A percentile compares a stretch with the other conserved stretches of the same genome.
Evolutionary conservation across 2,329 filamentous ascomycete species (phyloP).

Genomic region (Myriosclerotinia curreyana): DNA sequence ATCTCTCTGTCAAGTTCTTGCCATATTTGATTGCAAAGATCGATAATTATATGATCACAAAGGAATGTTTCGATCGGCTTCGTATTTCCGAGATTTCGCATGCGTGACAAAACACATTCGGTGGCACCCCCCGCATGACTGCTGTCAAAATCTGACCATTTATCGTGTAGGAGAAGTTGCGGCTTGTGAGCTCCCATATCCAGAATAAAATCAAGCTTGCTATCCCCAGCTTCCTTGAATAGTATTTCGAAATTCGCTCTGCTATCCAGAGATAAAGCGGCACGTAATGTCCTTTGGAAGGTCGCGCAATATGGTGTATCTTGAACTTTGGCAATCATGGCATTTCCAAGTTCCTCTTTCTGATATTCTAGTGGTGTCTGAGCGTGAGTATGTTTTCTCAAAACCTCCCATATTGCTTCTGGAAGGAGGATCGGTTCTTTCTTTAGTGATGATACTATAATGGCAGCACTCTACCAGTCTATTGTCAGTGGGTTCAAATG

Average conservation of each 20-base stretch:
- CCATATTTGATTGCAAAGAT: conserved; percentile 19
- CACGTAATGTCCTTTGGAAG: conserved; percentile 26
- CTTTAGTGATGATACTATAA: conserved; percentile 25
- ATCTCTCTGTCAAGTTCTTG: conserved; percentile 1
- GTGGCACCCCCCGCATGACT: no score
- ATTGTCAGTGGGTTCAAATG: neutral
- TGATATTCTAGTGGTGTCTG: conserved; percentile 22
- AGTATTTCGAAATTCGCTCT: conserved; percentile 26
- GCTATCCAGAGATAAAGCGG: conserved; percentile 28
- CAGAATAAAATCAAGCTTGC: conserved; percentile 28
- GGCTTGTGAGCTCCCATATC: neutral
- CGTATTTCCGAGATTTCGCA: neutral
- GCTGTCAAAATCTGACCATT: conserved; percentile 30
- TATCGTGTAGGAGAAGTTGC: conserved; percentile 31
- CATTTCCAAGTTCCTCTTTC: conserved; percentile 21
- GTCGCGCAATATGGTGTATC: conserved; percentile 26
- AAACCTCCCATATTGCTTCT: conserved; percentile 20
- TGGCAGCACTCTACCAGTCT: conserved; percentile 19
- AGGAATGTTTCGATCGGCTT: conserved; percentile 14
- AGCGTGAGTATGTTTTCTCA: conserved; percentile 18
- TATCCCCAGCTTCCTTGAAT: conserved; percentile 28
- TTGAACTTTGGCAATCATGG: conserved; percentile 17
- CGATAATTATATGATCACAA: conserved; percentile 25
- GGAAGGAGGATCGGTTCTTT: conserved; percentile 22
- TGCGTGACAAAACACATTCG: conserved; percentile 7